These are phyloP conservation scores for Plectranthus barbatus DNA, from an alignment of 257 asterid species.

Conservation along the genomic window DNA sequence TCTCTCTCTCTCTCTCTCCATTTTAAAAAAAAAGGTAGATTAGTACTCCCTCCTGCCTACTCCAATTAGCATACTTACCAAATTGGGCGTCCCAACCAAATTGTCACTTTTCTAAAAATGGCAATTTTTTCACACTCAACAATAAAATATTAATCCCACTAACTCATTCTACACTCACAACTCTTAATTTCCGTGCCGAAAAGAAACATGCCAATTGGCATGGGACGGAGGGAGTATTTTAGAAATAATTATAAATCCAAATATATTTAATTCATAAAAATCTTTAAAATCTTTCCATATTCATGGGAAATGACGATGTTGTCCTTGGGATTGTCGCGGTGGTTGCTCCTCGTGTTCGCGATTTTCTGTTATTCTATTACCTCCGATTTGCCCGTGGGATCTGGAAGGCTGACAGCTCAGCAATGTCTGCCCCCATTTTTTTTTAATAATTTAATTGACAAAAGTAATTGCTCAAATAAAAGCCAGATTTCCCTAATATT, in stretches of 20 bases:
- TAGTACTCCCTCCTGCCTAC: too few relatives aligned
- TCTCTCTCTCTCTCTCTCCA: slow-evolving; percentile 10
- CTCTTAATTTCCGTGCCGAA: too few relatives aligned
- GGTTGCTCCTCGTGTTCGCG: background rate
- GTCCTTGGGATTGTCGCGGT: slow-evolving; percentile 26
- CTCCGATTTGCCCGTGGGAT: slow-evolving; percentile 20
- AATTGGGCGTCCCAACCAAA: too few relatives aligned
- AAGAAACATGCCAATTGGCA: too few relatives aligned
- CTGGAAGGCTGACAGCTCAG: slow-evolving; percentile 5
- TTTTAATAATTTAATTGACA: background rate
- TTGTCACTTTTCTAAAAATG: too few relatives aligned
- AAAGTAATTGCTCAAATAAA: background rate
- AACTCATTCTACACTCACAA: too few relatives aligned
- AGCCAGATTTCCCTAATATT: background rate
- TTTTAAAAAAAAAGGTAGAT: background rate
- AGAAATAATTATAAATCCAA: too few relatives aligned
- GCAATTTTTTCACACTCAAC: too few relatives aligned
- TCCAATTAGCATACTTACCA: too few relatives aligned
- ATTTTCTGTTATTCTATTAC: background rate
- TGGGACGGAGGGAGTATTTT: too few relatives aligned
- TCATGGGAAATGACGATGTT: slow-evolving; percentile 22
- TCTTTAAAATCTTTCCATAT: background rate
- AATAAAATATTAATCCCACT: too few relatives aligned
- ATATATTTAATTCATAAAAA: too few relatives aligned
- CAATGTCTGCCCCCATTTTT: background rate